Base-by-base conservation (phyloP, 1,139 yeast species). In the Yamadazyma diddensiae region DNA sequence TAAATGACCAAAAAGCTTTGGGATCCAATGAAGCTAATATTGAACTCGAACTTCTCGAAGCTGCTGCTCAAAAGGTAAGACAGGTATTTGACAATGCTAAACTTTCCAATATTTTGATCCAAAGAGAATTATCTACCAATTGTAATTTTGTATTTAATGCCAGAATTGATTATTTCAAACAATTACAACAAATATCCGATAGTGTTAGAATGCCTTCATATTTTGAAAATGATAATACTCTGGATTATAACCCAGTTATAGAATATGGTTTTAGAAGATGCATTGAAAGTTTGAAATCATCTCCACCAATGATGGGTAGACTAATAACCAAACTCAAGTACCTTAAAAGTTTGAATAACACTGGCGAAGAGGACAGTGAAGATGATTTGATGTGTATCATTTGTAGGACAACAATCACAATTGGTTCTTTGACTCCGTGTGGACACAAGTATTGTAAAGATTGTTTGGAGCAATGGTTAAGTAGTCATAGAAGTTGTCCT, bases 381-480 rank as follows among this genome's bases (percentile, higher is more conserved):
- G 65, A 64, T 20, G 73, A 66, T 3, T 53, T 70, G 38, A 59
- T 71, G 30, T 92, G 97, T 57, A 73, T 81, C 27, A 88, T 92
- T 43, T 92, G 98, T 53, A 75, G 82, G 15, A 69, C 77, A 3
- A 54, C 72, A 2, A 86, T 88, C 28, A 67, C 77, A 3, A 66
- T 78, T 29, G 97, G 97, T 0, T 73, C 92, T 0, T 64, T 90
- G 39, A 82, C 95, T 0, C 79, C 77, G 13, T 90, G 97, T 67
- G 97, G 97, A 0, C 97, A 90, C 56, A 81, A 80, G 46, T 90
- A 82, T 52, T 90, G 97, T 52, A 73, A 76, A 37, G 82, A 74
- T 2, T 90, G 97, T 54, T 63, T 88, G 23, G 68, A 60, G 11
- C 79, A 72, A 36, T 92, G 98, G 97, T 53, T 82, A 36, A 51